Conservation (phyloP, 2,329 filamentous ascomycete genomes). For the Tolypocladium album region DNA sequence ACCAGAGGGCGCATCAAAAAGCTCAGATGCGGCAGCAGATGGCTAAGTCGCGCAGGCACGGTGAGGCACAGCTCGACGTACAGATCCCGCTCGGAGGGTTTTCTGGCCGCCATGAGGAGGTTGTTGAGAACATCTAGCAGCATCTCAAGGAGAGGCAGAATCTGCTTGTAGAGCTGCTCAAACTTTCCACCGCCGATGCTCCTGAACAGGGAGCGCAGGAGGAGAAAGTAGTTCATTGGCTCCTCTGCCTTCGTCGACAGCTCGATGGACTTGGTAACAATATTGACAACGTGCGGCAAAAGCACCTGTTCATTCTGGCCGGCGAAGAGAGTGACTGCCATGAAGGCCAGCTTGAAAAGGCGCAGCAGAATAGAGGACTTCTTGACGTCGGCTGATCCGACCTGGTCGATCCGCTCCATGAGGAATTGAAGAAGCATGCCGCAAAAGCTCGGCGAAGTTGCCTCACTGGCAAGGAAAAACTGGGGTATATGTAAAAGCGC, state of each 20-base stretch:
- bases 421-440: constrained; percentile 96
- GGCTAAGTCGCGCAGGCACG: constrained; percentile 86
- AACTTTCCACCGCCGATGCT: constrained; percentile 97
- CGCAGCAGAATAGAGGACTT: constrained; percentile 87
- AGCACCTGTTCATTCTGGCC: constrained; percentile 92
- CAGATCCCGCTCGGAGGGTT: constrained; percentile 81
- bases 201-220: constrained; percentile 83
- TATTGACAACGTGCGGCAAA: constrained; percentile 90
- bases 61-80: constrained; percentile 97
- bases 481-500: constrained; percentile 91
- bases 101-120: constrained; percentile 78
- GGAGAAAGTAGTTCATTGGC: constrained; percentile 96
- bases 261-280: constrained; percentile 95
- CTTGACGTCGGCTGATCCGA: constrained; percentile 82
- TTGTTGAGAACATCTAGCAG: constrained; percentile 95
- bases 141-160: constrained; percentile 93
- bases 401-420: constrained; percentile 92
- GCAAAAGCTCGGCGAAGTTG: constrained; percentile 92
- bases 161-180: constrained; percentile 96
- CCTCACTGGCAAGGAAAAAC: constrained; percentile 97
- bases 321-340: constrained; percentile 96
- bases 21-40: constrained; percentile 86
- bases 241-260: constrained; percentile 91
- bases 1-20: constrained; percentile 96
- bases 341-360: constrained; percentile 96